A percentile compares a stretch with the other conserved stretches of the same genome.
These are phyloP conservation scores for Magnaporthales sp. DNA, from an alignment of 2,329 filamentous ascomycete species.

Conservation along the genomic window DNA sequence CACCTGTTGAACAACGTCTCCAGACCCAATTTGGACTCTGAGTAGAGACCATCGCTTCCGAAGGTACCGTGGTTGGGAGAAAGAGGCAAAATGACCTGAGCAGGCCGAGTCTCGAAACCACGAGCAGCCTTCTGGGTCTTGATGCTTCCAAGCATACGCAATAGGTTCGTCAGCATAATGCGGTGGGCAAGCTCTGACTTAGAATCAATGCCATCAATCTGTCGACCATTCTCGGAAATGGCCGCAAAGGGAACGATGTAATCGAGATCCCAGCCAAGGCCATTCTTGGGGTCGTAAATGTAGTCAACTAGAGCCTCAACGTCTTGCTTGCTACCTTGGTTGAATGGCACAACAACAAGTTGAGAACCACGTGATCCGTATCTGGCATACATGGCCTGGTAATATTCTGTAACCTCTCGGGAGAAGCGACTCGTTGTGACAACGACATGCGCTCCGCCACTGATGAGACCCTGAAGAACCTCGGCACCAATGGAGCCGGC, in stretches of 20 bases:
- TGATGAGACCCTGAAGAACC: slow-evolving; percentile 90
- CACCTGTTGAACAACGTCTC: slow-evolving; percentile 24
- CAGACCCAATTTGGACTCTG: slow-evolving; percentile 32
- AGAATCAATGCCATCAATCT: slow-evolving; percentile 94
- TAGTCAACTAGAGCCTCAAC: slow-evolving; percentile 90
- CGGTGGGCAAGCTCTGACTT: slow-evolving; percentile 96
- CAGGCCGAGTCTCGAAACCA: slow-evolving; percentile 89
- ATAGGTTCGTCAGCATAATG: slow-evolving; percentile 96
- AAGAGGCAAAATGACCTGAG: slow-evolving; percentile 89
- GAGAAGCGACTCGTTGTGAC: slow-evolving; percentile 97
- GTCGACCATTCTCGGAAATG: slow-evolving; percentile 93
- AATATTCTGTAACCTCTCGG: slow-evolving; percentile 96
- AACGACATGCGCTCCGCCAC: slow-evolving; percentile 90
- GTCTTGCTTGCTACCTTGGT: slow-evolving; percentile 97
- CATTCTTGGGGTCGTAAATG: slow-evolving; percentile 93
- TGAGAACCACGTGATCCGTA: slow-evolving; percentile 91
- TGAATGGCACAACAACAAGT: slow-evolving; percentile 97
- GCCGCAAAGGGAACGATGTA: slow-evolving; percentile 94
- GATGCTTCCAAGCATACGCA: slow-evolving; percentile 82
- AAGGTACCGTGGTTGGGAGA: slow-evolving; percentile 99
- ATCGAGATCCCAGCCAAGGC: slow-evolving; percentile 96
- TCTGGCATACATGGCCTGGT: slow-evolving; percentile 95
- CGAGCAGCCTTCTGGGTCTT: slow-evolving; percentile 84
- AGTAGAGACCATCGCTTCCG: slow-evolving; percentile 90
- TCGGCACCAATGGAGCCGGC: slow-evolving; percentile 97